Evolutionary conservation across 495 filamentous ascomycete genomes (phyloP).

Genomic region (Hypoxylon lenormandii): DNA sequence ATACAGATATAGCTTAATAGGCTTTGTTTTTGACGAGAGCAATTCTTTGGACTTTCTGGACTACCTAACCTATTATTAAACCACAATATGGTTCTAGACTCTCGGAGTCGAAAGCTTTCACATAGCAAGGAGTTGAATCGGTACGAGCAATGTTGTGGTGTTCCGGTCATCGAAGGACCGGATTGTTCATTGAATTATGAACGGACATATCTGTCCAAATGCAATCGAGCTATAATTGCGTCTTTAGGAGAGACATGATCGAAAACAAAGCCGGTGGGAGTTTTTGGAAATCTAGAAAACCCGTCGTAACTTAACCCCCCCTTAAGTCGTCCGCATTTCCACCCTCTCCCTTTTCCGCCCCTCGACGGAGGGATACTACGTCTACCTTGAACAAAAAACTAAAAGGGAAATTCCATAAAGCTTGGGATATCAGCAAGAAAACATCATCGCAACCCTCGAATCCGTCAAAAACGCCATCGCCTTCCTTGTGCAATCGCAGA

Average conservation of each 20-base stretch:
- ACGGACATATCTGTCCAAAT: constrained; percentile 17
- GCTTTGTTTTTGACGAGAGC: no score
- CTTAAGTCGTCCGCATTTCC: constrained; percentile 3
- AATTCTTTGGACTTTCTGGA: no score
- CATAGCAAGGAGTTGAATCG: no score
- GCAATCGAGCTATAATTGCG: constrained; percentile 30
- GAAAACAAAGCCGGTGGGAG: neutral
- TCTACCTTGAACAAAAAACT: neutral
- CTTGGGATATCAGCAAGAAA: constrained; percentile 39
- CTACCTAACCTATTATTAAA: no score
- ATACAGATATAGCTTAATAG: no score
- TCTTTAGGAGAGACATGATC: constrained; percentile 15
- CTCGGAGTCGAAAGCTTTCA: no score
- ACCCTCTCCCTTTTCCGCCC: constrained; percentile 1
- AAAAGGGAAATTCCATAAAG: neutral
- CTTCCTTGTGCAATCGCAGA: constrained; percentile 3
- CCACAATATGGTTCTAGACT: no score
- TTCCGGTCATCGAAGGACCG: neutral
- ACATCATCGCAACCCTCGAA: constrained; percentile 14
- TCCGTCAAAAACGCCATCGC: constrained; percentile 31
- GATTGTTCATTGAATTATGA: constrained; percentile 6
- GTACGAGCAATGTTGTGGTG: no score
- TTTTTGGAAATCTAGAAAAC: constrained; percentile 26
- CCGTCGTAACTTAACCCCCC: constrained; percentile 11
- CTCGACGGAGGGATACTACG: neutral